Evolutionary conservation across 805 yeast species (phyloP).

Genomic region (Candida yuanshanica): DNA sequence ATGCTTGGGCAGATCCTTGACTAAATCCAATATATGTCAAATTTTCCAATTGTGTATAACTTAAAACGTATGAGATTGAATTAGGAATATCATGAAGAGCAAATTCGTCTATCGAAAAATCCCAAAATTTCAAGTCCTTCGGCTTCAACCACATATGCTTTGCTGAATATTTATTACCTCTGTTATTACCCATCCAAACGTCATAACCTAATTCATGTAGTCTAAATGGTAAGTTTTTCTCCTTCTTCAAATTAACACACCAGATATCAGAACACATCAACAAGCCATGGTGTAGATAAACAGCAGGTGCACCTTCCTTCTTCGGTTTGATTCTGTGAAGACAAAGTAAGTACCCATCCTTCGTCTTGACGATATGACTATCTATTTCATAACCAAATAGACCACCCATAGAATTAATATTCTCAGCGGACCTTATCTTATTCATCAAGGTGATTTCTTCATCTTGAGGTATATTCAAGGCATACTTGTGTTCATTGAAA

Average conservation of each 20-base stretch:
- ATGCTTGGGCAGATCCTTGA: constrained; percentile 92
- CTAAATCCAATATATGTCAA: constrained; percentile 83
- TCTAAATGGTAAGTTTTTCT: constrained; percentile 63
- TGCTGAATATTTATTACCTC: constrained; percentile 89
- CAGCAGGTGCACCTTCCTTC: constrained; percentile 37
- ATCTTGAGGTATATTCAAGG: constrained; percentile 8
- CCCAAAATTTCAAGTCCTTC: constrained; percentile 59
- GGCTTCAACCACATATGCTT: constrained; percentile 55
- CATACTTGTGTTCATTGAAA: constrained; percentile 5
- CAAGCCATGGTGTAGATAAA: constrained; percentile 87
- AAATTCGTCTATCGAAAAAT: constrained; percentile 86
- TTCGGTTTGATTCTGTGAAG: constrained; percentile 62
- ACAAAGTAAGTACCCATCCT: constrained; percentile 72
- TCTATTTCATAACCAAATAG: constrained; percentile 68
- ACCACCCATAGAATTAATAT: constrained; percentile 60
- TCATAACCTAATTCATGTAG: constrained; percentile 82
- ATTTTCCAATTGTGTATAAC: constrained; percentile 45
- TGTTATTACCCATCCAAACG: constrained; percentile 90
- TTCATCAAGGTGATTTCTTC: constrained; percentile 23
- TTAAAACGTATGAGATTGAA: constrained; percentile 66
- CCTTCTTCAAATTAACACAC: constrained; percentile 46
- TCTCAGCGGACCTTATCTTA: constrained; percentile 38
- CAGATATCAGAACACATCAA: constrained; percentile 87
- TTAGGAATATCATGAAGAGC: constrained; percentile 90
- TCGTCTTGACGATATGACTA: constrained; percentile 70